These are phyloP conservation scores for Piromyces finnis DNA, from an alignment of 192 early-diverging fungal species.

Conservation along the genomic window DNA sequence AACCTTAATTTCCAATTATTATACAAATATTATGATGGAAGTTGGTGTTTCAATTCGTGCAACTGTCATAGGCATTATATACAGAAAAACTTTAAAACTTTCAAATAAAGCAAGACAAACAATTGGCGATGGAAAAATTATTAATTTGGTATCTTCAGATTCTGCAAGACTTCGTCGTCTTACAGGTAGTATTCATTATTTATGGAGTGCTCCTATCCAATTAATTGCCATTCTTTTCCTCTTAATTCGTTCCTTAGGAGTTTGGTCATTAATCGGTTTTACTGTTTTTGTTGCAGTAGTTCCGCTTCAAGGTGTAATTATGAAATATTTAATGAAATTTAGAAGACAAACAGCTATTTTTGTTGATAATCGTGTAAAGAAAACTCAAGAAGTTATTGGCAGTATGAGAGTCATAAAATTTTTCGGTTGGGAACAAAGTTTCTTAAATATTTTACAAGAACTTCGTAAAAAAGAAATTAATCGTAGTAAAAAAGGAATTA, in stretches of 20 bases:
- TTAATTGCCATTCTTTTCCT: slow-evolving; percentile 16
- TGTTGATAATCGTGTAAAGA: slow-evolving; percentile 14
- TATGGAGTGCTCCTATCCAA: slow-evolving; percentile 18
- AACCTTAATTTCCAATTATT: slow-evolving; percentile 14
- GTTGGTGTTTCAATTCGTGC: slow-evolving; percentile 19
- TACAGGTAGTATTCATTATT: slow-evolving; percentile 15
- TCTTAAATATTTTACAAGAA: slow-evolving; percentile 5
- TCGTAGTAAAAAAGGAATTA: not conserved
- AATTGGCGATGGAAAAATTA: slow-evolving; percentile 15
- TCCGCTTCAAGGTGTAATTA: slow-evolving; percentile 7
- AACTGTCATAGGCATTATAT: slow-evolving; percentile 27
- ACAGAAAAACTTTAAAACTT: slow-evolving; percentile 34
- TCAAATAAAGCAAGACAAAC: slow-evolving; percentile 24
- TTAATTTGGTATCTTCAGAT: slow-evolving; percentile 17
- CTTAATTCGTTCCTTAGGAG: slow-evolving; percentile 11
- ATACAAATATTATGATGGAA: slow-evolving; percentile 17
- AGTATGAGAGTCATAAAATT: slow-evolving; percentile 13
- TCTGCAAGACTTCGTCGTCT: slow-evolving; percentile 2
- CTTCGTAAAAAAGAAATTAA: slow-evolving; percentile 7
- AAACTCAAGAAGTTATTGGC: slow-evolving; percentile 12
- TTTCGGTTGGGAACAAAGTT: slow-evolving; percentile 12
- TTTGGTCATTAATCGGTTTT: slow-evolving; percentile 5
- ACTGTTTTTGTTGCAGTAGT: slow-evolving; percentile 5
- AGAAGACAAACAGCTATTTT: slow-evolving; percentile 5
- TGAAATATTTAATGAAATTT: slow-evolving; percentile 7